Evolutionary conservation across 768 basidiomycete species (phyloP).

Genomic region (Agrocybe pediades): DNA sequence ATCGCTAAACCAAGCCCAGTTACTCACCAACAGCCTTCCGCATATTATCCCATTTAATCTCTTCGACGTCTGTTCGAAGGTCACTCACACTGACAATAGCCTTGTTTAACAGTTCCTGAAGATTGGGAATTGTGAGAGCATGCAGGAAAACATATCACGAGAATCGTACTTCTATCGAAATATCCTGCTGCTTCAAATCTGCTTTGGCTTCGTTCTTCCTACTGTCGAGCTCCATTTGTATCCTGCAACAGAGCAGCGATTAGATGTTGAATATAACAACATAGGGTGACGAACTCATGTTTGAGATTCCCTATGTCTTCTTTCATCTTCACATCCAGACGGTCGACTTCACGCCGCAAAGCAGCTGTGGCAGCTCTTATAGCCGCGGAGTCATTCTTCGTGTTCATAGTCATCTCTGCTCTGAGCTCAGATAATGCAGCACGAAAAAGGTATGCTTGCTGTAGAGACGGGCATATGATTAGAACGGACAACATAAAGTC

Average conservation of each 20-base stretch:
- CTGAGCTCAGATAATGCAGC: slow-evolving; percentile 91
- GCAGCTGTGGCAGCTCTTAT: slow-evolving; percentile 76
- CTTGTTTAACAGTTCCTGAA: slow-evolving; percentile 75
- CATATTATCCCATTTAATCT: slow-evolving; percentile 90
- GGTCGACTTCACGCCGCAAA: slow-evolving; percentile 85
- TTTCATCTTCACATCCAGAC: slow-evolving; percentile 87
- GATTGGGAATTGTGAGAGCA: background rate
- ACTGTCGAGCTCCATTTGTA: slow-evolving; percentile 95
- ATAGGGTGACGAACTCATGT: slow-evolving; percentile 73
- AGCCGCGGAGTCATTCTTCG: slow-evolving; percentile 83
- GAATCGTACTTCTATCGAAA: slow-evolving; percentile 70
- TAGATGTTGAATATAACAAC: slow-evolving; percentile 1
- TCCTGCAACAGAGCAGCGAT: slow-evolving; percentile 55
- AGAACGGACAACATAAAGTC: background rate
- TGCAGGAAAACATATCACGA: background rate
- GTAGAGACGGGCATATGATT: slow-evolving; percentile 3
- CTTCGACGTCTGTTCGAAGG: slow-evolving; percentile 78
- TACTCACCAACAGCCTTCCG: slow-evolving; percentile 75
- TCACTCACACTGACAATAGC: slow-evolving; percentile 75
- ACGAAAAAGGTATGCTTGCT: slow-evolving; percentile 96
- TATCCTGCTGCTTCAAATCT: slow-evolving; percentile 83
- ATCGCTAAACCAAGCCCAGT: background rate
- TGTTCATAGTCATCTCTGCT: slow-evolving; percentile 79
- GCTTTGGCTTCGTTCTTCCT: slow-evolving; percentile 88
- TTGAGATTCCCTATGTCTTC: slow-evolving; percentile 87